phyloP scores from a whole-genome alignment of 192 early-diverging fungal genomes.

The Coemansia sp. region DNA sequence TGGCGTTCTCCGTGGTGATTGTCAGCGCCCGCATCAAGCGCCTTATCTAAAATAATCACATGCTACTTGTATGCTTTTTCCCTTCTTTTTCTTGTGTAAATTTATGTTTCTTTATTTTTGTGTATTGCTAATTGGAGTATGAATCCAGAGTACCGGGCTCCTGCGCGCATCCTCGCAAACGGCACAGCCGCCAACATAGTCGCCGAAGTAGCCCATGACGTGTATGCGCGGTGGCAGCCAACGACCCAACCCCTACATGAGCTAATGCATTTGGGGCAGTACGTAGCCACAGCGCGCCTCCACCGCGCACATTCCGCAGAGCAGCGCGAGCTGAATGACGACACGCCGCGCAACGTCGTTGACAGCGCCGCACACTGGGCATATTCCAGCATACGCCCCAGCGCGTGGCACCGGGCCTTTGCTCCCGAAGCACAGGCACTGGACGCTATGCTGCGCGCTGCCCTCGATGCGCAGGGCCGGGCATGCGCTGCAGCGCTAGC shows the following conservation, averaged over 20 bases:
- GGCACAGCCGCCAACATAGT: conserved; percentile 18
- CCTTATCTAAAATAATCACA: conserved; percentile 4
- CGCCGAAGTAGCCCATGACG: conserved; percentile 28
- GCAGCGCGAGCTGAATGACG: too few relatives aligned
- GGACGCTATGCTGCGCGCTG: background rate
- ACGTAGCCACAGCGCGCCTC: conserved; percentile 10
- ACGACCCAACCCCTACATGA: background rate
- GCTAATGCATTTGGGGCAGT: conserved; percentile 25
- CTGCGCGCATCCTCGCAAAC: conserved; percentile 24
- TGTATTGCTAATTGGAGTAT: background rate
- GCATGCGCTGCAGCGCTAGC: conserved; percentile 12
- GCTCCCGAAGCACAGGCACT: background rate
- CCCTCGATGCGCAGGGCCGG: background rate
- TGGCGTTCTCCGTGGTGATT: conserved; percentile 27
- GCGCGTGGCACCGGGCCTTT: background rate
- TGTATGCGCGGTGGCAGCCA: conserved; percentile 1
- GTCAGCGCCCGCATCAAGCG: conserved; percentile 9
- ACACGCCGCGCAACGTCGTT: too few relatives aligned
- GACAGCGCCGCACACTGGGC: background rate
- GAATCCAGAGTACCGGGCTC: conserved; percentile 9
- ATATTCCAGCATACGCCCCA: background rate
- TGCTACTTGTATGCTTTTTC: background rate
- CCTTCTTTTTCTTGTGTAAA: background rate
- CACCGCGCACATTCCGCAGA: background rate
- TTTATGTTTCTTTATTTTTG: background rate